These are phyloP conservation scores for Aureobasidium musti DNA, from an alignment of 2,329 filamentous ascomycete genomes.

Conservation along the genomic window DNA sequence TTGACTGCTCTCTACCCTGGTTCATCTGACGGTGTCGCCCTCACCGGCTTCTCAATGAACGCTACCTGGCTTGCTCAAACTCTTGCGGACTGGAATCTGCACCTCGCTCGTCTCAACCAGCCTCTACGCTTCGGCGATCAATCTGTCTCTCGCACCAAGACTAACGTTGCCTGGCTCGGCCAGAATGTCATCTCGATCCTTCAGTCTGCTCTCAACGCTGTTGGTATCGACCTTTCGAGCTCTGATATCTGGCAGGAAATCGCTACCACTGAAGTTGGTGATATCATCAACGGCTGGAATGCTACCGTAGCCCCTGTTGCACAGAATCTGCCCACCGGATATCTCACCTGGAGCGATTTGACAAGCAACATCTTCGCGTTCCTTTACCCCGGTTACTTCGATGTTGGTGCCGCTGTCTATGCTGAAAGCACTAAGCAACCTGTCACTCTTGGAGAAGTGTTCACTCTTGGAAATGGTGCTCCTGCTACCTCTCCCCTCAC, in stretches of 20 bases:
- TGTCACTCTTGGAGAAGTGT: conserved; percentile 40
- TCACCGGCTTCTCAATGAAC: conserved; percentile 44
- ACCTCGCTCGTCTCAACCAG: conserved; percentile 37
- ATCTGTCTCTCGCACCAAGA: conserved; percentile 19
- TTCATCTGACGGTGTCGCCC: conserved; percentile 49
- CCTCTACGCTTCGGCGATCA: conserved; percentile 38
- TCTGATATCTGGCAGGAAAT: conserved; percentile 31
- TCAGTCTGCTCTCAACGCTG: conserved; percentile 39
- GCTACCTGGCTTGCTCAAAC: conserved; percentile 35
- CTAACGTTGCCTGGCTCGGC: conserved; percentile 15
- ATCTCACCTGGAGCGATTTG: conserved; percentile 35
- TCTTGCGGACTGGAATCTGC: conserved; percentile 37
- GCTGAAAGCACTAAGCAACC: conserved; percentile 39
- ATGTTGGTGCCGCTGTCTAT: conserved; percentile 36
- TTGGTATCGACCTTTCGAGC: conserved; percentile 39
- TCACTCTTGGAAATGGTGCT: conserved; percentile 34
- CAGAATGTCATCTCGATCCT: conserved; percentile 52
- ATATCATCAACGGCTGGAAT: conserved; percentile 40
- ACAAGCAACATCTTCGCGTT: conserved; percentile 39
- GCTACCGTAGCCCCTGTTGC: conserved; percentile 28
- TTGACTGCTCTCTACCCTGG: conserved; percentile 57
- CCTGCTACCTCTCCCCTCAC: conserved; percentile 34
- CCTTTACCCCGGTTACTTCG: conserved; percentile 38
- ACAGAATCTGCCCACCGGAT: conserved; percentile 34
- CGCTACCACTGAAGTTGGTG: conserved; percentile 33